Evolutionary conservation across 2,329 filamentous ascomycete genomes (phyloP).

Genomic region (Orbilia blumenaviensis): DNA sequence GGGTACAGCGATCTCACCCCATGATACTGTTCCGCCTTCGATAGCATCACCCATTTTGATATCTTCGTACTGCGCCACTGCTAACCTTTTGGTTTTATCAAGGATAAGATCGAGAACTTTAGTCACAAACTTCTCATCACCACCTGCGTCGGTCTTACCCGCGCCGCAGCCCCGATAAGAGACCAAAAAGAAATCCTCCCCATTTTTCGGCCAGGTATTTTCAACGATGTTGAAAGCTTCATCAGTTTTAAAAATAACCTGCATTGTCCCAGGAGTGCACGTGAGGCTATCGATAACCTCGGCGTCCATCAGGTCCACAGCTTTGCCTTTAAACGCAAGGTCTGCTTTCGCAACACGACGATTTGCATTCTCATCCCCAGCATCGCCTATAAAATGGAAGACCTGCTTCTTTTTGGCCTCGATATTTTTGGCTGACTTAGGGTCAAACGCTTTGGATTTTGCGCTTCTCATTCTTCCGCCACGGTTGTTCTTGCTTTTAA

Average conservation of each 20-base stretch:
- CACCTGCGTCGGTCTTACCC: background rate
- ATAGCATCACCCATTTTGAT: slow-evolving; percentile 20
- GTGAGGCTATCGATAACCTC: slow-evolving; percentile 7
- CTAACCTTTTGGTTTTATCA: slow-evolving; percentile 8
- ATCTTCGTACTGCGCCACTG: slow-evolving; percentile 10
- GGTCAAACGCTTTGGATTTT: slow-evolving; percentile 13
- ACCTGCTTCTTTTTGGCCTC: slow-evolving; percentile 11
- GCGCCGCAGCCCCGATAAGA: slow-evolving; percentile 13
- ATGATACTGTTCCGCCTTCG: slow-evolving; percentile 4
- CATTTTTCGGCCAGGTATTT: slow-evolving; percentile 22
- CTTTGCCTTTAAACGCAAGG: slow-evolving; percentile 7
- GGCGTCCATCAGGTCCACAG: slow-evolving; percentile 21
- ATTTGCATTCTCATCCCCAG: background rate
- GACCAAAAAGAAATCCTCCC: slow-evolving; percentile 14
- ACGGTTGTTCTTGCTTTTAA: slow-evolving; percentile 3
- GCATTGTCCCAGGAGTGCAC: slow-evolving; percentile 5
- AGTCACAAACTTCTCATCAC: slow-evolving; percentile 22
- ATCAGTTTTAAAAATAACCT: slow-evolving; percentile 8
- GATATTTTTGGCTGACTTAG: slow-evolving; percentile 12
- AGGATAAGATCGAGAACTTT: slow-evolving; percentile 16
- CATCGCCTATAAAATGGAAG: slow-evolving; percentile 17
- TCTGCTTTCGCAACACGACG: slow-evolving; percentile 13
- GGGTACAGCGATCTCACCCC: slow-evolving; percentile 9
- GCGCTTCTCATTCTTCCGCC: slow-evolving; percentile 6
- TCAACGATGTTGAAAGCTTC: slow-evolving; percentile 14